These are phyloP conservation scores for Sporisorium scitamineum DNA, from an alignment of 1,284 basidiomycete species.

Conservation along the genomic window DNA sequence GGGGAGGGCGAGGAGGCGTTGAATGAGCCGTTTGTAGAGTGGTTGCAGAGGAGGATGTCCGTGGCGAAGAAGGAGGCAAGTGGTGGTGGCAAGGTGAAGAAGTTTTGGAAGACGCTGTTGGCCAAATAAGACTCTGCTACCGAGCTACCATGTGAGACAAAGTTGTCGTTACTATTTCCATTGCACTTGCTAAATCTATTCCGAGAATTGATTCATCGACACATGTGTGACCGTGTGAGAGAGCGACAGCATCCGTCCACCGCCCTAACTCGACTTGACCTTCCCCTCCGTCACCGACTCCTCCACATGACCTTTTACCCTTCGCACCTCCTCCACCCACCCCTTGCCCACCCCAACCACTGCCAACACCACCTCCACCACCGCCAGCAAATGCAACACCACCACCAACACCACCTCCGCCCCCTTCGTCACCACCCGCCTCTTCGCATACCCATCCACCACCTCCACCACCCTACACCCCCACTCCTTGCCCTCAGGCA, in stretches of 20 bases:
- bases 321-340: conserved; percentile 4
- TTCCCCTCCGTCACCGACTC: conserved; percentile 9
- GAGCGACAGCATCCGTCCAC: no score
- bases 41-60: neutral
- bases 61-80: neutral
- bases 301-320: conserved; percentile 10
- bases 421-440: neutral
- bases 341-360: neutral
- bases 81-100: conserved; percentile 15
- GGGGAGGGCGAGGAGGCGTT: neutral
- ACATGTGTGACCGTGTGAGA: no score
- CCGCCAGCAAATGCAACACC: conserved; percentile 13
- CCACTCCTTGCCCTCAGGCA: conserved; percentile 10
- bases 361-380: conserved; percentile 15
- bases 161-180: neutral
- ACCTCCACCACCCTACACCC: conserved; percentile 17
- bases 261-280: neutral
- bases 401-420: conserved; percentile 6
- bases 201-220: neutral
- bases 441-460: conserved; percentile 8
- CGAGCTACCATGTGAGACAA: no score
- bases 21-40: conserved; percentile 15
- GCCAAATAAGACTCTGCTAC: conserved; percentile 1
- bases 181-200: neutral
- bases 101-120: conserved; percentile 32